phyloP scores from a whole-genome alignment of 75 land plant species.

The Gnetum montanum region DNA sequence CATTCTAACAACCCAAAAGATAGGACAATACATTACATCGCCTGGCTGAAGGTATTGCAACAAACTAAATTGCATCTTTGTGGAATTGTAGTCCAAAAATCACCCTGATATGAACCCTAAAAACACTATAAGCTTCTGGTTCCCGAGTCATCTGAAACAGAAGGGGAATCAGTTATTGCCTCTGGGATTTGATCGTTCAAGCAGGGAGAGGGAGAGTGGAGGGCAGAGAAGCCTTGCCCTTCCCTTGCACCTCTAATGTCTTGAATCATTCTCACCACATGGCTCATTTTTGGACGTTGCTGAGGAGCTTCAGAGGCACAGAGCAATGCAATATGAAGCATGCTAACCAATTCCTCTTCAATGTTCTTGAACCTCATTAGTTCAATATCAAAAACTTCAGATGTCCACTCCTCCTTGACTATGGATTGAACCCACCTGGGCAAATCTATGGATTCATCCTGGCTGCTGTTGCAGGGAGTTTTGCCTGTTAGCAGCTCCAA shows the following conservation, averaged over 20 bases:
- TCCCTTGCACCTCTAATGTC: conserved; percentile 27
- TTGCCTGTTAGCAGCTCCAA: conserved; percentile 58
- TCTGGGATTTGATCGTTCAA: not conserved
- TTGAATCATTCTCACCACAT: conserved; percentile 41
- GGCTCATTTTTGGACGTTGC: conserved; percentile 46
- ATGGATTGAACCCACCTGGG: conserved; percentile 51
- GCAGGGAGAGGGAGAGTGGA: conserved; percentile 1
- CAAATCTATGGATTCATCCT: conserved; percentile 25
- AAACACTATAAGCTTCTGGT: conserved; percentile 1
- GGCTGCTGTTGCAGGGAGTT: conserved; percentile 30
- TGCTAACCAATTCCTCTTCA: conserved; percentile 46
- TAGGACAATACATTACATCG: too few species aligned
- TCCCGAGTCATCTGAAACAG: conserved; percentile 7
- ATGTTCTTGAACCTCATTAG: conserved; percentile 36
- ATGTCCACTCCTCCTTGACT: conserved; percentile 46
- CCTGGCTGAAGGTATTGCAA: too few species aligned
- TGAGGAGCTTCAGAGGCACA: conserved; percentile 38
- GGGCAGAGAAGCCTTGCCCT: too few species aligned
- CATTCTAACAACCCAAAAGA: too few species aligned
- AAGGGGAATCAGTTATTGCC: conserved; percentile 8
- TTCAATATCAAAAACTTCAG: conserved; percentile 56
- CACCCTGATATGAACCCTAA: too few species aligned
- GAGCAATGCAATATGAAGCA: conserved; percentile 51
- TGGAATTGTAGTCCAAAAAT: too few species aligned
- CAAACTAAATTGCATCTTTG: too few species aligned